phyloP scores from a whole-genome alignment of 345 rosid species.

The Toxicodendron radicans region DNA sequence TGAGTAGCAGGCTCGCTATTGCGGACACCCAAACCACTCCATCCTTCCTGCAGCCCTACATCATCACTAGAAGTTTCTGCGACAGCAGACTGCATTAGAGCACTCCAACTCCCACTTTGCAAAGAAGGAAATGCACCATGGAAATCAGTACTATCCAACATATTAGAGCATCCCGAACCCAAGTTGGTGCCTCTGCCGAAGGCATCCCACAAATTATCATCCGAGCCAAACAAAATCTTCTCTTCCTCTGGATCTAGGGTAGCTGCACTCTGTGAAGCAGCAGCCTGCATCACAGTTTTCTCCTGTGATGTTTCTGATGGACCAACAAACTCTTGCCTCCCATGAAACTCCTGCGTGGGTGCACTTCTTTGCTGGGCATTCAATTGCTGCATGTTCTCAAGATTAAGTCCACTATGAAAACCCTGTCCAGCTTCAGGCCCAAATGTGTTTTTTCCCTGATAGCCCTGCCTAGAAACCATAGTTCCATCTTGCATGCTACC shows the following conservation, averaged over 20 bases:
- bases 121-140: constrained; percentile 60
- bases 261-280: constrained; percentile 53
- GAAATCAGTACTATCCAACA: constrained; percentile 45
- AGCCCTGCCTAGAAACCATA: constrained; percentile 47
- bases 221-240: constrained; percentile 85
- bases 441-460: constrained; percentile 41
- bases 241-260: constrained; percentile 89
- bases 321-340: constrained; percentile 40
- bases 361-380: constrained; percentile 41
- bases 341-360: constrained; percentile 38
- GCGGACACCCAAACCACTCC: constrained; percentile 45
- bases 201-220: constrained; percentile 80
- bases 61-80: constrained; percentile 78
- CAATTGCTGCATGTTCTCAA: constrained; percentile 43
- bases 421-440: constrained; percentile 39
- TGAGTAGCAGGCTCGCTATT: constrained; percentile 35
- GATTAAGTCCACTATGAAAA: constrained; percentile 40
- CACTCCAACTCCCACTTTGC: constrained; percentile 99
- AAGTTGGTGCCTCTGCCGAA: constrained; percentile 53
- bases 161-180: constrained; percentile 47
- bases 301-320: constrained; percentile 43
- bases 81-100: constrained; percentile 98
- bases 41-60: constrained; percentile 55
- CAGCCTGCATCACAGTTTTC: constrained; percentile 34
- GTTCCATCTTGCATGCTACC: constrained; percentile 44